A percentile compares a stretch with the other conserved stretches of the same genome.
Evolutionary conservation across 108 stramenopile species (phyloP).

Genomic region (Chaetoceros tenuissimus): DNA sequence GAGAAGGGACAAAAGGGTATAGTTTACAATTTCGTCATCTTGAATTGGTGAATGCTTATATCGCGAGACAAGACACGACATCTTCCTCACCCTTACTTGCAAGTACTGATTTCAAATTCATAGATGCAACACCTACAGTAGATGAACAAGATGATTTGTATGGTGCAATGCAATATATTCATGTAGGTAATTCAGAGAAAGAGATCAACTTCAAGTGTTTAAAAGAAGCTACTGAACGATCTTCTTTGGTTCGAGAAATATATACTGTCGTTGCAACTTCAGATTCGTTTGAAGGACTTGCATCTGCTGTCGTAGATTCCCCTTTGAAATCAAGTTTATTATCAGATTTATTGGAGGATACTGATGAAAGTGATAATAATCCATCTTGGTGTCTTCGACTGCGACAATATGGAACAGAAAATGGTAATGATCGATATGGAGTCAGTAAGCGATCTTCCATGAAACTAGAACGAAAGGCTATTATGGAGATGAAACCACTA

Average conservation of each 20-base stretch:
- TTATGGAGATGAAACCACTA: slow-evolving; percentile 46
- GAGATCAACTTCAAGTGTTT: slow-evolving; percentile 9
- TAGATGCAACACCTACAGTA: slow-evolving; percentile 10
- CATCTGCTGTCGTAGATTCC: slow-evolving; percentile 20
- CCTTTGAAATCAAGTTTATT: slow-evolving; percentile 16
- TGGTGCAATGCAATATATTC: slow-evolving; percentile 70
- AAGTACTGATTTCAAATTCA: background rate
- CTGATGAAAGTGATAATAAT: slow-evolving; percentile 20
- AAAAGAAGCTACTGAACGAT: slow-evolving; percentile 37
- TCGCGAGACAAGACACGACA: slow-evolving; percentile 14
- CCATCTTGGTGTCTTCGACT: slow-evolving; percentile 73
- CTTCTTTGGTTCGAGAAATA: slow-evolving; percentile 54
- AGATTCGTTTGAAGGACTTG: slow-evolving; percentile 27
- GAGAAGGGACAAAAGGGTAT: background rate
- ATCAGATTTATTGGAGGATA: slow-evolving; percentile 43
- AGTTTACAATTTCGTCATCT: background rate
- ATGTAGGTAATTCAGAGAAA: background rate
- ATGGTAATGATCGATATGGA: slow-evolving; percentile 53
- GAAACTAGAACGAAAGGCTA: slow-evolving; percentile 43
- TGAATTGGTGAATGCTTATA: slow-evolving; percentile 23
- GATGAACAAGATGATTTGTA: slow-evolving; percentile 28
- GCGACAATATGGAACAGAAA: slow-evolving; percentile 40
- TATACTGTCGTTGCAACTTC: slow-evolving; percentile 47
- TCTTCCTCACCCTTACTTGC: too few species aligned
- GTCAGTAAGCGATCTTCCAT: slow-evolving; percentile 49